phyloP scores from a whole-genome alignment of 164 flowering plant species.

The Vitis labrusca region DNA sequence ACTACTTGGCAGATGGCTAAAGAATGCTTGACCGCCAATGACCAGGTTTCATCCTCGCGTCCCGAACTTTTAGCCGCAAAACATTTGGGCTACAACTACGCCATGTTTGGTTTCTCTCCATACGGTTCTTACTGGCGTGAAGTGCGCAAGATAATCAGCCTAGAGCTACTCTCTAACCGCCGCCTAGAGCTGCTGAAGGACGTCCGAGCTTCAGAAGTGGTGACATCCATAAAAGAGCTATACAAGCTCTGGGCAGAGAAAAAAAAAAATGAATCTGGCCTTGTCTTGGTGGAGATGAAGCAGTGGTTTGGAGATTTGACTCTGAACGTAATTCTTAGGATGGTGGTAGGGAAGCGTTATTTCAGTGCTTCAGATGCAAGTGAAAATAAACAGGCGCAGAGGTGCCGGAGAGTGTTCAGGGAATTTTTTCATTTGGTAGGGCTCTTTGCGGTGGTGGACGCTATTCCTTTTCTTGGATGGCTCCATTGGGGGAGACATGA shows the following conservation, averaged over 20 bases:
- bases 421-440: too few relatives aligned
- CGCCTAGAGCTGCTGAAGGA: slow-evolving; percentile 34
- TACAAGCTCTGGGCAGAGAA: slow-evolving; percentile 8
- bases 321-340: slow-evolving; percentile 16
- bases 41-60: slow-evolving; percentile 22
- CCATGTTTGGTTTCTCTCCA: slow-evolving; percentile 43
- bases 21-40: slow-evolving; percentile 43
- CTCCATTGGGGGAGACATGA: too few relatives aligned
- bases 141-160: slow-evolving; percentile 33
- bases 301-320: slow-evolving; percentile 31
- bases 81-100: slow-evolving; percentile 28
- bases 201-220: slow-evolving; percentile 26
- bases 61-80: slow-evolving; percentile 16
- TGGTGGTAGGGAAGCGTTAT: slow-evolving; percentile 40
- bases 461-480: too few relatives aligned
- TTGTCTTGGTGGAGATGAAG: slow-evolving; percentile 32
- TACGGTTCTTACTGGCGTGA: slow-evolving; percentile 52
- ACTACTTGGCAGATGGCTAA: slow-evolving; percentile 37
- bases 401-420: too few relatives aligned
- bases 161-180: slow-evolving; percentile 42
- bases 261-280: not conserved
- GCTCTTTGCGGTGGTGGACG: too few relatives aligned
- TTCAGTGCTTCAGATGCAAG: too few relatives aligned
- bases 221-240: slow-evolving; percentile 19
- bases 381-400: not conserved